Base-by-base conservation (phyloP, 192 early-diverging fungal species). In the Backusella mclennaniae region DNA sequence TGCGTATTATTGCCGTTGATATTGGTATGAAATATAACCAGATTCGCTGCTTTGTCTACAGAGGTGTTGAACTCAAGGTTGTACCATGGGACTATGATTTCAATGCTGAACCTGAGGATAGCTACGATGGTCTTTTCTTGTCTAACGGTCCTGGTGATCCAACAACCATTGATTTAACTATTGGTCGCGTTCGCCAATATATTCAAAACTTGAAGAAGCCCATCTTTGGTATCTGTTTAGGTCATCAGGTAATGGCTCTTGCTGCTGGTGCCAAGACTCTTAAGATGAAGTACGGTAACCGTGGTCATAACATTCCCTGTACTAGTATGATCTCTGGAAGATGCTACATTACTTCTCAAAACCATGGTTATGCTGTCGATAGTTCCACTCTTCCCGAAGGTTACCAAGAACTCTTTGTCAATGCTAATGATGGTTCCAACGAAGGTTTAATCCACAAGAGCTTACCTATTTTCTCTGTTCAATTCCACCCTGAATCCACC, bases 21-120 rank as follows among this genome's bases (percentile, higher is more conserved):
- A 95, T 99, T 17, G 98, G 98, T 75, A 96, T 99, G 95, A 99
- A 99, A 87, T 95, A 90, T 87, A 99, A 98, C 87, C 98, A 99
- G 84, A 95, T 98, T 85, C 92, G 98, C 73, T 99, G 98, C 89
- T 98, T 99, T 73, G 90, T 96, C 63, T 93, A 94, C 82, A 93
- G 97, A 46, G 97, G 97, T 76, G 95, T 99, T 15, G 94, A 97
- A 78, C 82, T 98, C 74, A 91, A 93, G 75, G 94, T 98, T 4
- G 96, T 99, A 12, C 98, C 98, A 14, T 99, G 96, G 96, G 88
- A 99, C 85, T 94, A 98, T 77, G 95, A 98, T 83, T 97, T 98
- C 79, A 82, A 89, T 67, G 86, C 85, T 15, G 94, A 95, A 42
- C 78, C 83, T 15, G 73, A 63, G 9, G 79, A 77, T 41, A 90